Percentiles rank a stretch among this genome's conserved stretches.
phyloP scores from a whole-genome alignment of 306 rosid genomes.

The Cucurbita pepo region DNA sequence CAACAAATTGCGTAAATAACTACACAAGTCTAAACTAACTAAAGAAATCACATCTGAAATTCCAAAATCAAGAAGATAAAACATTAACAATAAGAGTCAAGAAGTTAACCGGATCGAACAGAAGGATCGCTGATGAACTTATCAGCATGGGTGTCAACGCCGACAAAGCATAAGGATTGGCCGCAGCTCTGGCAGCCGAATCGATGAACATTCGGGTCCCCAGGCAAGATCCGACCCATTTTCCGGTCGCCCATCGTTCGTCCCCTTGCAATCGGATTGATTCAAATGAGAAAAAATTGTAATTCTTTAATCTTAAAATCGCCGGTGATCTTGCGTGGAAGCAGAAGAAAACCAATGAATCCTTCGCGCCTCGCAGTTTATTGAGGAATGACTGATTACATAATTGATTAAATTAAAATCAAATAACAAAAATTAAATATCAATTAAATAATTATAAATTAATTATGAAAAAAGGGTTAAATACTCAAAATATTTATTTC shows the following conservation, averaged over 20 bases:
- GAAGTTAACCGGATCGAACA: slow-evolving; percentile 57
- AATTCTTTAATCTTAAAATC: not conserved
- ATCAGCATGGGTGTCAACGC: slow-evolving; percentile 81
- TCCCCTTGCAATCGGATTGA: not conserved
- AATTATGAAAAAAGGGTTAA: too few species aligned
- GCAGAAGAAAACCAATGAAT: not conserved
- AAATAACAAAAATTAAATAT: too few species aligned
- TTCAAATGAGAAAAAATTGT: not conserved
- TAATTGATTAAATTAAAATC: too few species aligned
- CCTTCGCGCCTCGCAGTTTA: not conserved
- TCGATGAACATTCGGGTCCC: slow-evolving; percentile 66
- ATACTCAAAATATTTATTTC: too few species aligned
- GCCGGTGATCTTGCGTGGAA: not conserved
- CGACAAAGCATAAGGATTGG: slow-evolving; percentile 57
- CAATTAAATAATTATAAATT: too few species aligned
- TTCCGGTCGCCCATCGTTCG: slow-evolving; percentile 22
- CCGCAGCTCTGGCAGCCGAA: slow-evolving; percentile 93
- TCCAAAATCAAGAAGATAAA: not conserved
- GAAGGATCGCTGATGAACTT: slow-evolving; percentile 55
- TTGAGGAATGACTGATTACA: not conserved
- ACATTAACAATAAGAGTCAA: not conserved
- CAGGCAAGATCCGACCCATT: slow-evolving; percentile 51
- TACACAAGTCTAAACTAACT: not conserved
- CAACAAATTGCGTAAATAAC: not conserved
- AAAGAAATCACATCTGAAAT: not conserved